Percentiles rank a stretch among this genome's conserved stretches.
phyloP scores from a whole-genome alignment of 768 basidiomycete genomes.

The Suillus americanus region DNA sequence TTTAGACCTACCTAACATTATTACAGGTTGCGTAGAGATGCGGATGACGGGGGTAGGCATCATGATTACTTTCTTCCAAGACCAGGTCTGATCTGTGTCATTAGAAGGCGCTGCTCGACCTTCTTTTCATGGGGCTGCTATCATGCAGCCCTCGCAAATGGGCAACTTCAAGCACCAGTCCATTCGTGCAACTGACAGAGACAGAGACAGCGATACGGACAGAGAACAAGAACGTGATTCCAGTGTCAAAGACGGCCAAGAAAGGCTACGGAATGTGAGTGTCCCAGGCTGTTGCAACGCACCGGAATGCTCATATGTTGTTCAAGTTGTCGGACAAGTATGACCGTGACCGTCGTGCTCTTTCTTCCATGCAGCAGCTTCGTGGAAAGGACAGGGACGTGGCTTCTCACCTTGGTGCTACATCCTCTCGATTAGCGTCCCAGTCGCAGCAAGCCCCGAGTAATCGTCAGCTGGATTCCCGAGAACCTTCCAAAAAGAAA shows the following conservation, averaged over 20 bases:
- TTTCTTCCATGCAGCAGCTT: conserved; percentile 45
- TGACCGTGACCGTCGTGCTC: conserved; percentile 74
- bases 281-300: conserved; percentile 11
- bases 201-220: conserved; percentile 46
- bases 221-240: conserved; percentile 53
- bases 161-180: conserved; percentile 92
- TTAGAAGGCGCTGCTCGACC: conserved; percentile 58
- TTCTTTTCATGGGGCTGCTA: conserved; percentile 59
- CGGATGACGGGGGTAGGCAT: conserved; percentile 67
- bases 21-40: conserved; percentile 70
- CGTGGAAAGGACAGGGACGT: conserved; percentile 69
- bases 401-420: conserved; percentile 55
- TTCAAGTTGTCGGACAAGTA: conserved; percentile 81
- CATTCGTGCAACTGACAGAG: conserved; percentile 63
- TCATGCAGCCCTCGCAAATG: conserved; percentile 88
- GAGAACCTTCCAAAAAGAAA: conserved; percentile 66
- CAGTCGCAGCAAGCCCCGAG: conserved; percentile 34
- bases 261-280: conserved; percentile 72
- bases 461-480: conserved; percentile 54
- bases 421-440: conserved; percentile 41
- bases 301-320: conserved; percentile 1
- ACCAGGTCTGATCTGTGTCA: conserved; percentile 7
- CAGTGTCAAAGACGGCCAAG: conserved; percentile 75
- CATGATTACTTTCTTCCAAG: conserved; percentile 7
- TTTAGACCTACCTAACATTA: neutral